Conservation (phyloP, 75 land plant species). For the Pinus taeda region DNA sequence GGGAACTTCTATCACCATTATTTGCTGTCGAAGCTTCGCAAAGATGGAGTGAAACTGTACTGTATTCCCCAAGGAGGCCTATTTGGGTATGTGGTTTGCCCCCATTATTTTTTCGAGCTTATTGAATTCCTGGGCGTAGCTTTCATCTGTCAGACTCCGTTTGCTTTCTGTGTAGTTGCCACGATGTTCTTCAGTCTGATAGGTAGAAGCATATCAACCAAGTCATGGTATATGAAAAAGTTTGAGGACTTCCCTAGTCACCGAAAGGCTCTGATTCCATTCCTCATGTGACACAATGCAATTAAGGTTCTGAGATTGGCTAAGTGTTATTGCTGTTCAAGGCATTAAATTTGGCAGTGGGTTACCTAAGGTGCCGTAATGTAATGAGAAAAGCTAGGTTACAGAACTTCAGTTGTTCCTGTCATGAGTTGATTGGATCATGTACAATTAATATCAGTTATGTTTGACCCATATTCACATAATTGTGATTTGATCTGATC, state of each 20-base stretch:
- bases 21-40: constrained; percentile 54
- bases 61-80: constrained; percentile 69
- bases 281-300: constrained; percentile 22
- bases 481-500: too few relatives aligned
- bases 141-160: constrained; percentile 52
- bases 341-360: too few relatives aligned
- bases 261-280: constrained; percentile 57
- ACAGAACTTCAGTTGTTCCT: too few relatives aligned
- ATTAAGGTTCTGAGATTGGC: too few relatives aligned
- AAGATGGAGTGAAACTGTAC: constrained; percentile 33
- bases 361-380: too few relatives aligned
- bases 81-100: constrained; percentile 51
- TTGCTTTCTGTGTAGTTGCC: constrained; percentile 10
- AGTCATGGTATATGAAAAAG: constrained; percentile 57
- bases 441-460: too few relatives aligned
- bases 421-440: too few relatives aligned
- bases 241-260: constrained; percentile 52
- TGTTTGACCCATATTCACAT: too few relatives aligned
- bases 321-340: too few relatives aligned
- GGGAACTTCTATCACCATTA: constrained; percentile 85
- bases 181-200: constrained; percentile 23
- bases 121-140: constrained; percentile 44
- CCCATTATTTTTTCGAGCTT: constrained; percentile 71
- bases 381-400: too few relatives aligned
- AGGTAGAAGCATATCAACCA: constrained; percentile 53